Evolutionary conservation across 805 yeast genomes (phyloP).

Genomic region (Wickerhamomyces sydowiorum): DNA sequence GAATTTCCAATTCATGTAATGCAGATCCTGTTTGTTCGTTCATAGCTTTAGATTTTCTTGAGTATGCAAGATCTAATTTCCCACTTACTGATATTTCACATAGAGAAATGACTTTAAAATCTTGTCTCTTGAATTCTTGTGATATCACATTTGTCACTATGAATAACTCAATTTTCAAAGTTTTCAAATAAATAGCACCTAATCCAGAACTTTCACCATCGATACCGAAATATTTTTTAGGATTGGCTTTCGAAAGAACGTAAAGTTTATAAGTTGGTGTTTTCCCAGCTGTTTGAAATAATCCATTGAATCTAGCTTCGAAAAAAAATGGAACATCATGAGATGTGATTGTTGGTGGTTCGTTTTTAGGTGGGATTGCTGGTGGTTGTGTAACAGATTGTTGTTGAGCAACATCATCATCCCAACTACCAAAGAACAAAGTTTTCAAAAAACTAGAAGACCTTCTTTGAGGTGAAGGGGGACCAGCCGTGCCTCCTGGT

Average conservation of each 20-base stretch:
- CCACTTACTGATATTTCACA: not conserved
- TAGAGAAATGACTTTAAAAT: slow-evolving; percentile 1
- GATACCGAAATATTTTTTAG: slow-evolving; percentile 22
- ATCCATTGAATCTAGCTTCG: slow-evolving; percentile 11
- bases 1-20: slow-evolving; percentile 31
- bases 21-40: slow-evolving; percentile 26
- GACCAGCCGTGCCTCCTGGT: not conserved
- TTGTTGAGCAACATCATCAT: not conserved
- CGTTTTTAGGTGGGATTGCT: not conserved
- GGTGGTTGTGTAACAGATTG: not conserved
- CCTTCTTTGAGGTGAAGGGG: slow-evolving; percentile 1
- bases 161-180: slow-evolving; percentile 25
- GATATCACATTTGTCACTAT: slow-evolving; percentile 15
- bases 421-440: slow-evolving; percentile 1
- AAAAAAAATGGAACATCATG: slow-evolving; percentile 8
- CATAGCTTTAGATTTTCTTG: slow-evolving; percentile 4
- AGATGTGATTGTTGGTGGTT: slow-evolving; percentile 3
- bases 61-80: slow-evolving; percentile 6
- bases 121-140: slow-evolving; percentile 6
- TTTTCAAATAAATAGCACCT: slow-evolving; percentile 39
- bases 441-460: slow-evolving; percentile 1
- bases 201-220: slow-evolving; percentile 42
- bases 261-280: slow-evolving; percentile 19
- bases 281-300: slow-evolving; percentile 6
- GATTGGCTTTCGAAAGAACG: slow-evolving; percentile 16